Evolutionary conservation across 306 rosid species (phyloP).

Genomic region (Delonix regia): DNA sequence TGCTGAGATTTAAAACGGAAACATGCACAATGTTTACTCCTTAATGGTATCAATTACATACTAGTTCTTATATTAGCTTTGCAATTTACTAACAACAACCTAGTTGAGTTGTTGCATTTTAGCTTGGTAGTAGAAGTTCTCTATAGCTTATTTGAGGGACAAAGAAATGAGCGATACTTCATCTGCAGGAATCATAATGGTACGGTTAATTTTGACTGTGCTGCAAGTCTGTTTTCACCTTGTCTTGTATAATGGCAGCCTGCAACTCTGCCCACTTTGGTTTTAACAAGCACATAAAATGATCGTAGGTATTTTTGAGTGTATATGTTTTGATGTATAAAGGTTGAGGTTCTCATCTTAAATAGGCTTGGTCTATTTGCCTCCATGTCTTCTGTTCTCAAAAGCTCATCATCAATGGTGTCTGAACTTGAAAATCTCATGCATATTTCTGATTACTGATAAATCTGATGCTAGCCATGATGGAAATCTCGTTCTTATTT

Average conservation of each 20-base stretch:
- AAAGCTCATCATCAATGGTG: background rate
- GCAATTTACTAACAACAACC: no score
- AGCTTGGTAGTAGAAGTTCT: background rate
- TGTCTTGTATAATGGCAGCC: background rate
- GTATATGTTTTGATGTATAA: background rate
- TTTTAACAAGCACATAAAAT: background rate
- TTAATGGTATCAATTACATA: background rate
- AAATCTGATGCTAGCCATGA: constrained; percentile 2
- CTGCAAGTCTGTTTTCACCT: background rate
- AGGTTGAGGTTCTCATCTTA: background rate
- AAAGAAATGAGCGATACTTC: background rate
- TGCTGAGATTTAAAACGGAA: background rate
- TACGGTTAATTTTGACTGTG: background rate
- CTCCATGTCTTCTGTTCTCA: background rate
- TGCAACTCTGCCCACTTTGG: no score
- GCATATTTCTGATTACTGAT: background rate
- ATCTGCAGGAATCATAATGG: background rate
- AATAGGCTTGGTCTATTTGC: background rate
- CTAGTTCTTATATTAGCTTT: background rate
- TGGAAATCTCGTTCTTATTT: background rate
- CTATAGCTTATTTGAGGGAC: background rate
- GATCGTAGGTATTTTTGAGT: background rate
- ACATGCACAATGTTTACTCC: background rate
- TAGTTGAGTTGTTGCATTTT: background rate
- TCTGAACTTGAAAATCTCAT: background rate